A percentile compares a stretch with the other conserved stretches of the same genome.
Conservation (phyloP, 1,284 basidiomycete genomes). For the Inonotus obliquus region DNA sequence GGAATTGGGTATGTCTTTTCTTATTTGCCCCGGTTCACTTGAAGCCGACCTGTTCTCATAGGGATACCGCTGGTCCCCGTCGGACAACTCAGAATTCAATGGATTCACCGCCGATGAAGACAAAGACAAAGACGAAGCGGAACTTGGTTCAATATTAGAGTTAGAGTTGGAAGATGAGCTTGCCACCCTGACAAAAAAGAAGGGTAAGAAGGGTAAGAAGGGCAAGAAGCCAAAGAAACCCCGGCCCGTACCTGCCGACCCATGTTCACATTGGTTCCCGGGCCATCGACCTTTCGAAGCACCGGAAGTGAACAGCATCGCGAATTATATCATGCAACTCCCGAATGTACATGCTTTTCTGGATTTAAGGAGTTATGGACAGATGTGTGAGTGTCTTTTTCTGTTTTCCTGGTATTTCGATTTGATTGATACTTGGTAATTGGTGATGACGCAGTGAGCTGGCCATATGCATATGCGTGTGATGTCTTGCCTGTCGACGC, state of each 20-base stretch:
- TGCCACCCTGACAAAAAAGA: background rate
- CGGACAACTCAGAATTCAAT: constrained; percentile 26
- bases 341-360: constrained; percentile 59
- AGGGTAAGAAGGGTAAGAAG: constrained; percentile 18
- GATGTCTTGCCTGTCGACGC: constrained; percentile 64
- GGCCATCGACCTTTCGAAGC: constrained; percentile 71
- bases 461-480: constrained; percentile 76
- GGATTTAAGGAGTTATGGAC: constrained; percentile 80
- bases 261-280: constrained; percentile 72
- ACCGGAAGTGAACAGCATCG: constrained; percentile 71
- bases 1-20: constrained; percentile 54
- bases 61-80: constrained; percentile 61
- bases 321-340: constrained; percentile 59
- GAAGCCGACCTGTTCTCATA: constrained; percentile 24
- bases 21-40: background rate
- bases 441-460: constrained; percentile 41
- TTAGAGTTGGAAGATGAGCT: too few relatives aligned
- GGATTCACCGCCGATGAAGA: background rate
- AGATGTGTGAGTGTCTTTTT: constrained; percentile 62
- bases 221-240: constrained; percentile 25
- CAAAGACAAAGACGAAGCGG: too few relatives aligned
- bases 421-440: background rate
- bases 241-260: constrained; percentile 32
- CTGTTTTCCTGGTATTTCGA: background rate
- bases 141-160: too few relatives aligned